Evolutionary conservation across 108 stramenopile species (phyloP).

Genomic region (Pseudonitzschia pungens): DNA sequence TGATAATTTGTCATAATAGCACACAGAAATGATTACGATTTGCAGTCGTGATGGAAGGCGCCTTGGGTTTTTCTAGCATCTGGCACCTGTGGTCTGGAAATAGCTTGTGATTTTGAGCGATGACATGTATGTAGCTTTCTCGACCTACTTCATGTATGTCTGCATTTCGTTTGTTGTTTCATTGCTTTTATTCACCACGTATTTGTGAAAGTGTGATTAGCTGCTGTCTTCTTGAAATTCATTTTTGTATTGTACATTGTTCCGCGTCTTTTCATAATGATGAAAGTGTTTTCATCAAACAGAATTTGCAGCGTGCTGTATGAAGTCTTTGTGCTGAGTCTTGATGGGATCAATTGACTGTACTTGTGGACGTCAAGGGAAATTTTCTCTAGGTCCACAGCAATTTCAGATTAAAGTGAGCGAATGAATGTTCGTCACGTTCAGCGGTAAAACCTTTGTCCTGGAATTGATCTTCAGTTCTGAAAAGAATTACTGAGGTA

Average conservation of each 20-base stretch:
- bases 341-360: neutral
- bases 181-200: neutral
- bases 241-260: neutral
- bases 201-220: neutral
- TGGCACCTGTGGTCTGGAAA: neutral
- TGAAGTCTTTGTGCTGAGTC: neutral
- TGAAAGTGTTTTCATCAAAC: neutral
- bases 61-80: neutral
- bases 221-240: neutral
- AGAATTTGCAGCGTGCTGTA: neutral
- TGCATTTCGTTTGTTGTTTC: neutral
- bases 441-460: neutral
- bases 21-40: neutral
- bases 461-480: neutral
- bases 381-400: neutral
- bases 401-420: neutral
- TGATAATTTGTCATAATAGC: neutral
- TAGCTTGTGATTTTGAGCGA: neutral
- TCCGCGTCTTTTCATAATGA: neutral
- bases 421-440: neutral
- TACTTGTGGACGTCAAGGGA: neutral
- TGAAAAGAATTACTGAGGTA: slow-evolving; percentile 16
- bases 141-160: neutral
- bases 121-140: neutral
- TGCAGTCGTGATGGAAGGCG: neutral